phyloP scores from a whole-genome alignment of 2,329 filamentous ascomycete species.

The Lachnellula hyalina region DNA sequence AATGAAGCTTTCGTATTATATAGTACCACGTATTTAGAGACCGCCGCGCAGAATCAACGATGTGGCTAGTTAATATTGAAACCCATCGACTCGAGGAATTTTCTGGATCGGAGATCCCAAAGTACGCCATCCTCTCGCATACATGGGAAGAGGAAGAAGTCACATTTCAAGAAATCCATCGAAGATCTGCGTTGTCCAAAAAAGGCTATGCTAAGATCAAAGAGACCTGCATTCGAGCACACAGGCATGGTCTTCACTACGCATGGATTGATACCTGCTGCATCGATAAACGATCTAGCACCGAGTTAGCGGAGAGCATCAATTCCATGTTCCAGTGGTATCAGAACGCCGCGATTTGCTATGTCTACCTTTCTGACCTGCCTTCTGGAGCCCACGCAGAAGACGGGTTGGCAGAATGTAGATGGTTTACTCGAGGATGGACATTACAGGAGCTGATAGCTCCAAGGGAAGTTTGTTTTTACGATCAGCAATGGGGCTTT shows the following conservation, averaged over 20 bases:
- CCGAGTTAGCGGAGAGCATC: conserved; percentile 13
- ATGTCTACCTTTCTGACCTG: conserved; percentile 11
- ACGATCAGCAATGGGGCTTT: not conserved
- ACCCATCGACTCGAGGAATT: conserved; percentile 1
- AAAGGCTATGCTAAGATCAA: conserved; percentile 6
- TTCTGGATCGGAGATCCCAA: conserved; percentile 10
- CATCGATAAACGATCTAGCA: conserved; percentile 14
- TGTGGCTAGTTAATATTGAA: no score
- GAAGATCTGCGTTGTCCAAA: not conserved
- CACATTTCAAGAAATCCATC: conserved; percentile 4
- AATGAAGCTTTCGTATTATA: no score
- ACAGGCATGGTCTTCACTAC: conserved; percentile 2
- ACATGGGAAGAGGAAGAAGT: conserved; percentile 12
- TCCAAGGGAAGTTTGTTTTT: not conserved
- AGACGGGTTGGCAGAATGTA: not conserved
- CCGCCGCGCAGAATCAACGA: no score
- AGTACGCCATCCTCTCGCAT: conserved; percentile 15
- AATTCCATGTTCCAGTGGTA: conserved; percentile 19
- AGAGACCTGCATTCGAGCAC: conserved; percentile 1
- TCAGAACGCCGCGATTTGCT: conserved; percentile 5
- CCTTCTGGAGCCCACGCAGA: not conserved
- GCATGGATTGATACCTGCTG: conserved; percentile 14
- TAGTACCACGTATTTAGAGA: no score
- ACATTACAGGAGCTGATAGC: conserved; percentile 13
- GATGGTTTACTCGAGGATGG: conserved; percentile 13